Base-by-base conservation (phyloP, 108 stramenopile genomes). In the Hondaea fermentalgiana region DNA sequence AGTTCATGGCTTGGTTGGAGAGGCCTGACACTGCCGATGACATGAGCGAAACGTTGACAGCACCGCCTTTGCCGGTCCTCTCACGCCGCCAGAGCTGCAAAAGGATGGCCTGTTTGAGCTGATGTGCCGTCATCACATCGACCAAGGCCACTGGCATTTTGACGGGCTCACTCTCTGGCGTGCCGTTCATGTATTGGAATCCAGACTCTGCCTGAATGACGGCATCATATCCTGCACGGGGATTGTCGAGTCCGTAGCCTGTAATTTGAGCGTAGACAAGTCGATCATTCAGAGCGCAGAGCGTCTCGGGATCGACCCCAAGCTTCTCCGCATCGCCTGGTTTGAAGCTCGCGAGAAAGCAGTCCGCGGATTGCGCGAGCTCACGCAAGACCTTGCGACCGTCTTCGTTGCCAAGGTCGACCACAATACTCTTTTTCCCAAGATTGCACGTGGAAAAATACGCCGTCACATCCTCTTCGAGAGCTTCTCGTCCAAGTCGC, bases 251-350 rank as follows among this genome's bases (percentile, higher is more conserved):
- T 43, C 76, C 76, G 49, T 83, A 83, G 25, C 76, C 76, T 6
- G 76, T 83, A 12, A 83, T 53, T 4, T 83, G 49, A 12, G 76
- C 76, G 51, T 83, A 83, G 5, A 83, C 3, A 23, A 83, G 76
- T 17, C 76, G 45, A 4, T 21, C 23, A 53, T 83, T 83, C n/a
- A 83, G 45, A 12, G n/a, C 28, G 45, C 76, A 53, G 12, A 83
- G 76, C 6, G 76, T 83, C 49, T 83, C 76, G 1, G 76, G 23
- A 35, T 83, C 76, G 49, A 83, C 76, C 16, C 76, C 76, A 6
- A 83, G 76, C 76, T 83, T 83, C 16, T 47, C 76, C 10, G 76
- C 76, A 28, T 83, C 76, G 44, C 76, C 76, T n/a, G 76, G 76
- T 83, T 83, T 83, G 76, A 53, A 83, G 76, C 76, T 83, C 1